Conservation (phyloP, 164 flowering plant species). For the Chimonanthus praecox region DNA sequence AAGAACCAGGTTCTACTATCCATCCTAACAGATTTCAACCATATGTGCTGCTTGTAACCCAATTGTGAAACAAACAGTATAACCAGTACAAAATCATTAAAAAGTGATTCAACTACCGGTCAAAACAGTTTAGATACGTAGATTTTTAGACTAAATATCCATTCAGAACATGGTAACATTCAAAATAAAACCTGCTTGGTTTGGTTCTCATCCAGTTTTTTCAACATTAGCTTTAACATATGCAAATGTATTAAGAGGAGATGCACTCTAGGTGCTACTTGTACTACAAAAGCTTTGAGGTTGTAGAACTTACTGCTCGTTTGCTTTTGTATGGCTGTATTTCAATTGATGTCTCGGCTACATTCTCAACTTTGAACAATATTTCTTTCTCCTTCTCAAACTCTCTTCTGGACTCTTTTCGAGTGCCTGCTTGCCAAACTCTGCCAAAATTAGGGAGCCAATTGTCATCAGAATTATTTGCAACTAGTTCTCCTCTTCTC, state of each 20-base stretch:
- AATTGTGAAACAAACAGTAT: too few relatives aligned
- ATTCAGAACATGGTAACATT: not conserved
- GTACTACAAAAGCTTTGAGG: not conserved
- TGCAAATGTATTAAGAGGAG: not conserved
- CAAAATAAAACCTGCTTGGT: not conserved
- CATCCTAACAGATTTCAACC: too few relatives aligned
- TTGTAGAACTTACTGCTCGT: constrained; percentile 49
- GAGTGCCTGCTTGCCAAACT: constrained; percentile 90
- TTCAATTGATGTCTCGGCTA: constrained; percentile 28
- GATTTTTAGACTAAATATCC: too few relatives aligned
- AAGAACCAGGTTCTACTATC: too few relatives aligned
- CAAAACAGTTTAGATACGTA: too few relatives aligned
- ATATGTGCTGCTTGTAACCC: too few relatives aligned
- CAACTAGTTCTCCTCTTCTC: constrained; percentile 63
- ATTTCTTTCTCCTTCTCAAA: constrained; percentile 58
- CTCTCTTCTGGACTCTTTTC: constrained; percentile 89
- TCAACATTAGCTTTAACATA: not conserved
- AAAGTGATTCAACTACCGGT: too few relatives aligned
- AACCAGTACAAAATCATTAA: too few relatives aligned
- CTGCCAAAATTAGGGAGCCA: constrained; percentile 98
- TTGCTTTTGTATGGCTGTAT: constrained; percentile 83
- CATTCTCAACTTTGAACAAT: constrained; percentile 22
- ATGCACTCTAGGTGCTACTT: not conserved
- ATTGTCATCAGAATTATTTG: constrained; percentile 37
- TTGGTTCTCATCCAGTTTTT: not conserved